Evolutionary conservation across 306 rosid genomes (phyloP), one percentile per base, ranked within the genome.

Genomic region (Castanea sativa): DNA sequence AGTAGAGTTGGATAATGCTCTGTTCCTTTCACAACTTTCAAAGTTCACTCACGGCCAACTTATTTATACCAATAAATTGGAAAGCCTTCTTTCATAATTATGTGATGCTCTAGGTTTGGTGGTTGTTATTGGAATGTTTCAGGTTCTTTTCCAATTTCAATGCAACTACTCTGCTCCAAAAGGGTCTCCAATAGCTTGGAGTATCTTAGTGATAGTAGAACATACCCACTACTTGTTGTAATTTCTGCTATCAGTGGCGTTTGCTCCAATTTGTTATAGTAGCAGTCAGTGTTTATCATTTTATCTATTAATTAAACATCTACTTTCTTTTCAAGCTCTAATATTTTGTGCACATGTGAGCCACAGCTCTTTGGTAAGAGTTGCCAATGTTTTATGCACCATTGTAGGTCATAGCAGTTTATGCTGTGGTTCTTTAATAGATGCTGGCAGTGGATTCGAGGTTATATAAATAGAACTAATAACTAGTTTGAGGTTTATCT

Each of bases 11-110:
- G 77, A 79, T 75, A 80, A 23, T 56, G 16, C 71, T 76, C 52
- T 60, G 61, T 76, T 70, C 55, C 77, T 68, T 25, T 79, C 76
- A 60, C 60, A 60, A 59, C 35, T 55, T 76, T 79, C 43, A 60
- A 63, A 77, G 57, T 64, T 60, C 63, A 21, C 55, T 60, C 27
- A 76, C 81, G 81, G 77, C 80, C 86, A 74, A 74, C 72, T 63
- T 79, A 77, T 78, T 85, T 87, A 82, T 83, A 85, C 82, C 87
- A 88, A 90, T 92, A 90, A 90, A 87, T 83, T 81, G 78, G 84
- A 78, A 79, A 83, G 73, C 74, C 61, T 79, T 78, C 73, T 80
- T 81, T 87, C 85, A 84, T 65, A 83, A 79, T 85, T 67, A 72
- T 76, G 27, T 74, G 70, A 41, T 80, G 82, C 56, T 67, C 69